Base-by-base conservation (phyloP, 2,329 filamentous ascomycete genomes). In the Cladophialophora carrionii region DNA sequence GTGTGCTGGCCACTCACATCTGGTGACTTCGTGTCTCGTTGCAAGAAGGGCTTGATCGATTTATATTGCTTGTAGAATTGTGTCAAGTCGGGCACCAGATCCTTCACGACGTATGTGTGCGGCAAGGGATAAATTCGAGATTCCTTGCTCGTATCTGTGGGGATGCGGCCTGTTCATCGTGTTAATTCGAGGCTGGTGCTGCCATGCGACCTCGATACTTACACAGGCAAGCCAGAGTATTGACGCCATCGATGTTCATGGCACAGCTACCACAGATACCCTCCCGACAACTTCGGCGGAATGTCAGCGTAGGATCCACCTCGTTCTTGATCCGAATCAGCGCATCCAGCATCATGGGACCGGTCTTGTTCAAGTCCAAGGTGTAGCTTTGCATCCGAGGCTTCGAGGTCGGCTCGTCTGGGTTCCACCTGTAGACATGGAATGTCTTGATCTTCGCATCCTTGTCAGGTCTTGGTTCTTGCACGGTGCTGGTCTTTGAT, bases 11-110 rank as follows among this genome's bases (percentile, higher is more conserved):
- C 20, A 29, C 90, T 78, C 85, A 96, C 91, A 77, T 97, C 91
- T 72, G 88, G 87, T 51, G 91, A 83, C 62, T 91, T 89, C 31
- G 91, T 95, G 70, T 93, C 89, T 76, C 92, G 88, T 84, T 98
- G 95, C 61, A 99, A 88, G 79, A 96, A 99, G 51, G 95, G 95
- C 88, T 98, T 96, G 82, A 99, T 97, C 17, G 93, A 97, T 83
- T 97, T 96, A 87, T 99, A 99, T 85, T 99, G 95, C 87, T 98
- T 98, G 88, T 99, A 99, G 84, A 99, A 98, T 76, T 95, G 90
- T 69, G 95, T 99, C 83, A 99, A 84, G 78, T 99, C 95, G 65
- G 95, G 94, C 37, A 99, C 95, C 69, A 99, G 88, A 78, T 99
- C 95, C 87, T 98, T 99, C 82, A 99, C 93, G 73, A 99, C 91